A percentile compares a stretch with the other conserved stretches of the same genome.
Evolutionary conservation across 2,329 filamentous ascomycete species (phyloP).

Genomic region (Elsinoe perseae): DNA sequence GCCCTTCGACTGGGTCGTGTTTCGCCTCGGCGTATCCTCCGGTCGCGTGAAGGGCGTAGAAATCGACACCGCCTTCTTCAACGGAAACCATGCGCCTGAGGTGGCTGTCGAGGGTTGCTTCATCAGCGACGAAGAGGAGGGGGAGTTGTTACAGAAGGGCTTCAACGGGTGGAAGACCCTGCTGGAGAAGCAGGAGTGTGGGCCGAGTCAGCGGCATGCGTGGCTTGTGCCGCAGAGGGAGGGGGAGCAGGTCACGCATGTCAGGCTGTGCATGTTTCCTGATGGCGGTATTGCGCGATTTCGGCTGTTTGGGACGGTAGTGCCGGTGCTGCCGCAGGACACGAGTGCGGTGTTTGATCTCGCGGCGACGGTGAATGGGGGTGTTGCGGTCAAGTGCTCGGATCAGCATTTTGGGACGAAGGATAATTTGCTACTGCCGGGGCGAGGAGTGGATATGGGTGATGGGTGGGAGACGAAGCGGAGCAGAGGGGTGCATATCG

Average conservation of each 20-base stretch:
- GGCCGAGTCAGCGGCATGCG: slow-evolving; percentile 63
- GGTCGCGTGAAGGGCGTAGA: slow-evolving; percentile 67
- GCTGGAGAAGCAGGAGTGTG: slow-evolving; percentile 61
- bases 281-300: slow-evolving; percentile 79
- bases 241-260: slow-evolving; percentile 66
- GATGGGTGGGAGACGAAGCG: slow-evolving; percentile 82
- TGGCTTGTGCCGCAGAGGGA: slow-evolving; percentile 57
- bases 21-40: slow-evolving; percentile 55
- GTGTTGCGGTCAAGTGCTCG: slow-evolving; percentile 65
- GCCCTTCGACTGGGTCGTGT: slow-evolving; percentile 53
- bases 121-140: slow-evolving; percentile 53
- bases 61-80: slow-evolving; percentile 75
- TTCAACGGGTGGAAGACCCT: slow-evolving; percentile 60
- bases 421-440: slow-evolving; percentile 71
- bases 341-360: slow-evolving; percentile 62
- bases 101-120: slow-evolving; percentile 73
- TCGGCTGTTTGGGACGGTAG: slow-evolving; percentile 65
- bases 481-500: slow-evolving; percentile 64
- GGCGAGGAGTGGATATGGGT: slow-evolving; percentile 74
- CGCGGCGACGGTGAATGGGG: slow-evolving; percentile 70
- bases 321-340: slow-evolving; percentile 66
- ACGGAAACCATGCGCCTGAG: slow-evolving; percentile 72
- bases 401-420: slow-evolving; percentile 81
- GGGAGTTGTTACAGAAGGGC: slow-evolving; percentile 45
- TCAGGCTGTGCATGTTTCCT: slow-evolving; percentile 75